These are phyloP conservation scores for Candida pseudofarinosa DNA, from an alignment of 805 yeast genomes.

Conservation along the genomic window DNA sequence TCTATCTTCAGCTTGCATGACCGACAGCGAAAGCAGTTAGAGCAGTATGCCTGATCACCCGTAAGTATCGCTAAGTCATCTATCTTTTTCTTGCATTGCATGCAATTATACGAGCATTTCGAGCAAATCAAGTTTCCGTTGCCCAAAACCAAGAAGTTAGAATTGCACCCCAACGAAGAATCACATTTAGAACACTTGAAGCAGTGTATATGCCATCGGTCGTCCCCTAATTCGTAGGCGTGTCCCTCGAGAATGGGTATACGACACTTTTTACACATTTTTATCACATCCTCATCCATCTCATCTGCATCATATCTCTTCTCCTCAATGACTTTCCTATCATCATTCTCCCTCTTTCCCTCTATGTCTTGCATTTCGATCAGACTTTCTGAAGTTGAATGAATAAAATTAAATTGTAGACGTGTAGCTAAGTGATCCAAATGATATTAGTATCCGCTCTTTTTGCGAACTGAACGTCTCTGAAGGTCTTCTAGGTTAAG, in stretches of 20 bases:
- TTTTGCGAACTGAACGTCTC: background rate
- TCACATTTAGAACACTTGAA: conserved; percentile 86
- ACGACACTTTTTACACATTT: conserved; percentile 38
- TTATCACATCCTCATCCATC: conserved; percentile 9
- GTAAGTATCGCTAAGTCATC: conserved; percentile 92
- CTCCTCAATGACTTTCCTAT: background rate
- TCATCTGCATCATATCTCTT: background rate
- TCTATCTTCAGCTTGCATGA: conserved; percentile 83
- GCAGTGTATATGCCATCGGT: conserved; percentile 94
- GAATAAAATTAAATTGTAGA: background rate
- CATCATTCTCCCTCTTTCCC: background rate
- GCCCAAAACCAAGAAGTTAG: conserved; percentile 87
- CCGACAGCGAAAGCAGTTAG: conserved; percentile 84
- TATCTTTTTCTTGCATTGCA: conserved; percentile 78
- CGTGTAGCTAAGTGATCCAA: background rate
- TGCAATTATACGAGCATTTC: conserved; percentile 88
- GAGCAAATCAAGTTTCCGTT: conserved; percentile 89
- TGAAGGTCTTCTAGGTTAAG: background rate
- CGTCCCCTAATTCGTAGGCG: conserved; percentile 91
- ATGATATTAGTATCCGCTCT: background rate
- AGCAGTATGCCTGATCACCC: conserved; percentile 93
- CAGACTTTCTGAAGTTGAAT: background rate
- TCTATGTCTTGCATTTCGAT: background rate
- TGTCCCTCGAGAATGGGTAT: conserved; percentile 75
- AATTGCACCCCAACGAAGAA: conserved; percentile 74